Percentiles rank a stretch among this genome's conserved stretches.
These are phyloP conservation scores for Penicillium desertorum DNA, from an alignment of 495 filamentous ascomycete species.

Conservation along the genomic window DNA sequence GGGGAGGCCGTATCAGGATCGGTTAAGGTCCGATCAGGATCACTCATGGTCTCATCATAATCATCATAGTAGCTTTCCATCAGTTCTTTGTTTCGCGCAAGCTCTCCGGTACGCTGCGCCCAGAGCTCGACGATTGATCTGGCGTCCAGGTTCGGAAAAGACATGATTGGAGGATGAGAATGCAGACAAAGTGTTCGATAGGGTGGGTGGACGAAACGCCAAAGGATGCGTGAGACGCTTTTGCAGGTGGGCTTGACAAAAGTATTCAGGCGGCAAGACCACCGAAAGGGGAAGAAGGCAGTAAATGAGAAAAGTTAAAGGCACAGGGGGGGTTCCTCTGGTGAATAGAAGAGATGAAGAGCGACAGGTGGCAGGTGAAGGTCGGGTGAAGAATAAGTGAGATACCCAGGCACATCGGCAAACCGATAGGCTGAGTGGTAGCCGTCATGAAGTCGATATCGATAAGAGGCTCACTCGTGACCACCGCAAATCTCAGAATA, in stretches of 20 bases:
- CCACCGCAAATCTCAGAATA: background rate
- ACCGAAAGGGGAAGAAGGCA: no score
- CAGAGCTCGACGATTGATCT: background rate
- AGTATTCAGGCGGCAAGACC: no score
- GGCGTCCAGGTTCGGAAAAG: background rate
- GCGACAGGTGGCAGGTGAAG: background rate
- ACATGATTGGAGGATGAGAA: background rate
- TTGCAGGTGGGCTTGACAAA: background rate
- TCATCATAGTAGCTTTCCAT: background rate
- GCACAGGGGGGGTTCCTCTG: no score
- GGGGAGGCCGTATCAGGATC: background rate
- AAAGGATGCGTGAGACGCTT: background rate
- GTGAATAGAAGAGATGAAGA: background rate
- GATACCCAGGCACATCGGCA: background rate
- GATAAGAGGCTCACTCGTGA: background rate
- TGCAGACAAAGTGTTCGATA: background rate
- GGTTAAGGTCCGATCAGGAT: background rate
- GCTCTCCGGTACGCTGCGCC: background rate
- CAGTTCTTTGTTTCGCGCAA: background rate
- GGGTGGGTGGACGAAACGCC: background rate
- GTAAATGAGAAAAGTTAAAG: no score
- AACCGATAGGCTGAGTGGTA: no score
- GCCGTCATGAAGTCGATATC: background rate
- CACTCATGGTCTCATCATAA: background rate
- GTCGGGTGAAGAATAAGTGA: background rate